Evolutionary conservation across 2,329 filamentous ascomycete genomes (phyloP), one percentile per base, ranked within the genome.

Genomic region (Venturia effusa): DNA sequence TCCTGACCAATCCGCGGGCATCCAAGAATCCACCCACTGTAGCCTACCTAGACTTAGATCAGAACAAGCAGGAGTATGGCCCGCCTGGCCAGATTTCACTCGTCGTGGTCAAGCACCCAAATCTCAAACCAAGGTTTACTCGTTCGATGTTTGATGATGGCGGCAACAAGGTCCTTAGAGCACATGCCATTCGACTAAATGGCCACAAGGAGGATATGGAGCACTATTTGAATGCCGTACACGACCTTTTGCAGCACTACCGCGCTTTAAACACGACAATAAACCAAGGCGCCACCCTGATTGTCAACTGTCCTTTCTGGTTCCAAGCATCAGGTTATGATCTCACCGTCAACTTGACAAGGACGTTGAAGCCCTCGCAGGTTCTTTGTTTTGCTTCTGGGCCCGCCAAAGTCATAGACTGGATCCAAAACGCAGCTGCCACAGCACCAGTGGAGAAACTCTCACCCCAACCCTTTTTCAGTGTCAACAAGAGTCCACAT

Each of bases 11-110:
- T 13, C 45, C 61, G 7, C 15, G 24, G 19, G 41, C 30, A 15
- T 5, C 22, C 4, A 48, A 34, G 19, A 24, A 41, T n/a, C 13
- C 39, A 34, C 40, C 22, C 17, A 7, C 41, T 4, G 45, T 62
- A 30, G 61, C 40, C 24, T 37, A 41, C 19, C 34, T 62, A 27
- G 61, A 62, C 45, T 27, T 62, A 22, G 43, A 62, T 37, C 61
- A 40, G 17, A 62, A 39, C 41, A 62, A 62, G 41, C 43, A 45
- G 34, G 61, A 62, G 24, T 51, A 48, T n/a, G 39, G 34, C 13
- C 61, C 43, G 15, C 61, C 61, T 11, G 61, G 61, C 6, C 61
- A 62, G 41, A 62, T 62, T 3, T 62, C 61, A 37, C 61, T 62
- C n/a, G 39, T 30, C n/a, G 5, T 62, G 13, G 13, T 51, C 11